Conservation (phyloP, 805 yeast species). For the Yarrowia yakushimensis region DNA sequence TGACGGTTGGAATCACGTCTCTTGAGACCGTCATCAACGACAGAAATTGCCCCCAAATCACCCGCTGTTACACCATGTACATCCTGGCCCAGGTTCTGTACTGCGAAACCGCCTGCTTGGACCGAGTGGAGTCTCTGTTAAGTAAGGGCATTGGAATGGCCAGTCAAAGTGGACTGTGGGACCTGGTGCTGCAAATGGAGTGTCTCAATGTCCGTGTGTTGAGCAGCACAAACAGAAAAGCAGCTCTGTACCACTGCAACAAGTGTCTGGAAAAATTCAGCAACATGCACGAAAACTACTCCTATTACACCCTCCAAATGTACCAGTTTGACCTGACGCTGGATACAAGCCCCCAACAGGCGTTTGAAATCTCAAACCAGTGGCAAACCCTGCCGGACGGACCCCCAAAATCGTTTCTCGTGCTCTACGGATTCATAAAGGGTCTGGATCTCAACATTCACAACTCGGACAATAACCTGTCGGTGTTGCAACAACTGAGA, state of each 20-base stretch:
- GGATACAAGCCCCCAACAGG: neutral
- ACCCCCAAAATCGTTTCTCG: constrained; percentile 6
- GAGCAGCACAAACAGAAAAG: neutral
- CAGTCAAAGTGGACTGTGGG: constrained; percentile 8
- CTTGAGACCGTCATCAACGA: constrained; percentile 20
- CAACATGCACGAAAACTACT: constrained; percentile 19
- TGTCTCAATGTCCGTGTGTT: constrained; percentile 22
- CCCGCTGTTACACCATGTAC: constrained; percentile 7
- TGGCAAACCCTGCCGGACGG: constrained; percentile 11
- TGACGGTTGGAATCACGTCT: constrained; percentile 10
- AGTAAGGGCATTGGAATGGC: constrained; percentile 21
- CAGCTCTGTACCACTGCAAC: constrained; percentile 1
- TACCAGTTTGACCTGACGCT: constrained; percentile 5
- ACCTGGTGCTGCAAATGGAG: constrained; percentile 19
- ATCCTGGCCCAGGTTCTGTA: constrained; percentile 25
- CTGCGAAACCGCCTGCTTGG: constrained; percentile 24
- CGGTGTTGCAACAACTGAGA: neutral
- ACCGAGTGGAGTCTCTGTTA: constrained; percentile 14
- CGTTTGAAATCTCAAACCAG: neutral
- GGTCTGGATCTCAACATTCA: neutral
- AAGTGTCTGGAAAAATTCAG: neutral
- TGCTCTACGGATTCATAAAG: neutral
- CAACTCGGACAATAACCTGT: neutral
- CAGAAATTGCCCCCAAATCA: constrained; percentile 22
- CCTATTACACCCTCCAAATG: neutral